Base-by-base conservation (phyloP, 176 grass and related monocot species). In the Phragmites australis region DNA sequence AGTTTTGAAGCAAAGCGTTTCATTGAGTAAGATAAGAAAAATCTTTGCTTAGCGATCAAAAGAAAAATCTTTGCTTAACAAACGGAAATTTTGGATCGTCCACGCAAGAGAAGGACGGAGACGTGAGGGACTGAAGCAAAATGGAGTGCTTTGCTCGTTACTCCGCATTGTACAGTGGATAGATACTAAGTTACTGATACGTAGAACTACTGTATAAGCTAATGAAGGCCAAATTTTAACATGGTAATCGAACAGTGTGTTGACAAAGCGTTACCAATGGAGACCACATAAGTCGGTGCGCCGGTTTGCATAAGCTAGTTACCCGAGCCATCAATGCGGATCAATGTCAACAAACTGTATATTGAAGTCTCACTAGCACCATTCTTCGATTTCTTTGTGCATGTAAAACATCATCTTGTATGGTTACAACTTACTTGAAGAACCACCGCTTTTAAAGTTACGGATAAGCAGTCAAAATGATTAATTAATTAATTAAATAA, bases 11-110 rank as follows among this genome's bases (percentile, higher is more conserved):
- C 45, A 51, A 78, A 64, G 43, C 6, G 1, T 78, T 78, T 37
- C 3, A 16, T 78, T 32, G 75, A 64, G 75, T 64, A 77, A 16
- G 43, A n/a, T n/a, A n/a, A n/a, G n/a, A n/a, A 30, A 31, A 62
- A 15, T 62, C 16, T 13, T 45, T 19, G 17, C 74, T 47, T 73
- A 54, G 11, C 2, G 3, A 46, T 21, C 0, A 18, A 46, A 59
- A 14, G 1, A 61, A 61, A 8, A 46, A 13, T 7, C 5, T 21
- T 77, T 17, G 39, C 72, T 75, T 75, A 19, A 59, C 22, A 43
- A 22, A 19, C 23, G 52, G 39, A 4, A 6, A 57, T 27, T 58
- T 23, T 10, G 4, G 30, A 47, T 30, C 9, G 3, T 30, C 23
- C 9, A 62, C 5, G 40, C 25, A 62, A 45, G 41, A 12, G n/a